Percentiles rank a stretch among this genome's conserved stretches.
Evolutionary conservation across 441 rosid genomes (phyloP).

Genomic region (Biscutella laevigata): DNA sequence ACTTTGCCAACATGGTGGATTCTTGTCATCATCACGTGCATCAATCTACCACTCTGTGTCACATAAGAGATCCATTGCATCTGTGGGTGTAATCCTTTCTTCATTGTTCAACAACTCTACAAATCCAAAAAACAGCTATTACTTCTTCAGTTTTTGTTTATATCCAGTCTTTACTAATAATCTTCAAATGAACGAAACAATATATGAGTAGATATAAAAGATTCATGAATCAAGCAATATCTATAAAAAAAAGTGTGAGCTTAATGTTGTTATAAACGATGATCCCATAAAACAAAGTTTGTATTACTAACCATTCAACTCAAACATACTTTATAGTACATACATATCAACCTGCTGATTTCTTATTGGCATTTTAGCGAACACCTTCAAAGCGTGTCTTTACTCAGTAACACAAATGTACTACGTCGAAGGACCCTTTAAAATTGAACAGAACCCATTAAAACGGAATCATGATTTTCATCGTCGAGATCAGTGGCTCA

Average conservation of each 20-base stretch:
- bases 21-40: conserved; percentile 82
- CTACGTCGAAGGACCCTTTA: not conserved
- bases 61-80: conserved; percentile 90
- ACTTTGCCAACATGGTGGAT: conserved; percentile 76
- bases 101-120: conserved; percentile 42
- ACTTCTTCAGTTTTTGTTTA: not conserved
- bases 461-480: not conserved
- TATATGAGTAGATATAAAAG: not conserved
- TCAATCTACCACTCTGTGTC: conserved; percentile 80
- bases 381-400: conserved; percentile 5
- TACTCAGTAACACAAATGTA: not conserved
- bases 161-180: not conserved
- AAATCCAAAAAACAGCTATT: not conserved
- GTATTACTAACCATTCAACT: not conserved
- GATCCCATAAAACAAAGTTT: not conserved
- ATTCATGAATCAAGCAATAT: not conserved
- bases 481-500: not conserved
- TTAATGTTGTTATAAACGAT: not conserved
- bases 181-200: not conserved
- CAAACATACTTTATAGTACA: too few relatives aligned
- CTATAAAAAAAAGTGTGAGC: not conserved
- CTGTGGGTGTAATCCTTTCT: conserved; percentile 89
- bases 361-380: conserved; percentile 22
- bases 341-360: not conserved
- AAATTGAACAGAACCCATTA: conserved; percentile 1